Percentiles rank a stretch among this genome's conserved stretches.
phyloP scores from a whole-genome alignment of 805 yeast genomes.

The Suhomyces tanzawaensis region DNA sequence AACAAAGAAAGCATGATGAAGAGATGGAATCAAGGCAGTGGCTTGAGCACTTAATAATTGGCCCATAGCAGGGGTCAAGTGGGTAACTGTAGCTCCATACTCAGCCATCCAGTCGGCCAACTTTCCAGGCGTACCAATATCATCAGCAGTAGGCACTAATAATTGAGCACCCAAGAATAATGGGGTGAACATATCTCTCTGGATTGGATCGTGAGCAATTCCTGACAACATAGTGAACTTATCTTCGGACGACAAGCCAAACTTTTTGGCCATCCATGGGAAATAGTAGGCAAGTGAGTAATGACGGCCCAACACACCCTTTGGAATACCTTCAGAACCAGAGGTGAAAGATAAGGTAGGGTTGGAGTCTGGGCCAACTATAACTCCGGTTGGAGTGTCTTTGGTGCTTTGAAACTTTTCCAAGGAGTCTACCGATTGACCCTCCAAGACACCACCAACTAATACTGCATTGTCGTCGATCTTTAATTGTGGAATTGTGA shows the following conservation, averaged over 20 bases:
- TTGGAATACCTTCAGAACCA: constrained; percentile 97
- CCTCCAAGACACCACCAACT: constrained; percentile 50
- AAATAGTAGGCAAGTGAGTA: constrained; percentile 95
- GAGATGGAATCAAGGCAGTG: constrained; percentile 72
- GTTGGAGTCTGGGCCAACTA: constrained; percentile 96
- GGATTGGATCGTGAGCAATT: constrained; percentile 99
- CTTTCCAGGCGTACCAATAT: constrained; percentile 97
- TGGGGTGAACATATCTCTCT: constrained; percentile 98
- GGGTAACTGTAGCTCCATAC: constrained; percentile 92
- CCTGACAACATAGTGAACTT: constrained; percentile 97
- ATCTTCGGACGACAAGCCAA: constrained; percentile 74
- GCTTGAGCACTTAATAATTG: constrained; percentile 96
- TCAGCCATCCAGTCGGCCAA: constrained; percentile 96
- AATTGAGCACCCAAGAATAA: constrained; percentile 91
- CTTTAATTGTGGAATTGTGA: constrained; percentile 75
- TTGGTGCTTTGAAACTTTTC: constrained; percentile 43
- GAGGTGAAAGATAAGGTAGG: constrained; percentile 97
- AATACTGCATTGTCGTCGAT: constrained; percentile 73
- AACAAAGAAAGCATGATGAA: constrained; percentile 96
- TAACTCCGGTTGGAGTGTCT: constrained; percentile 72
- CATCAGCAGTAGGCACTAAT: constrained; percentile 93
- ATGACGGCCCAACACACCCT: constrained; percentile 98
- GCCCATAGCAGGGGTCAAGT: constrained; percentile 99
- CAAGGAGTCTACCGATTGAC: constrained; percentile 46
- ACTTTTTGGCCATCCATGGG: constrained; percentile 96